Base-by-base conservation (phyloP, 1,284 basidiomycete species). In the Naganishia sp. region DNA sequence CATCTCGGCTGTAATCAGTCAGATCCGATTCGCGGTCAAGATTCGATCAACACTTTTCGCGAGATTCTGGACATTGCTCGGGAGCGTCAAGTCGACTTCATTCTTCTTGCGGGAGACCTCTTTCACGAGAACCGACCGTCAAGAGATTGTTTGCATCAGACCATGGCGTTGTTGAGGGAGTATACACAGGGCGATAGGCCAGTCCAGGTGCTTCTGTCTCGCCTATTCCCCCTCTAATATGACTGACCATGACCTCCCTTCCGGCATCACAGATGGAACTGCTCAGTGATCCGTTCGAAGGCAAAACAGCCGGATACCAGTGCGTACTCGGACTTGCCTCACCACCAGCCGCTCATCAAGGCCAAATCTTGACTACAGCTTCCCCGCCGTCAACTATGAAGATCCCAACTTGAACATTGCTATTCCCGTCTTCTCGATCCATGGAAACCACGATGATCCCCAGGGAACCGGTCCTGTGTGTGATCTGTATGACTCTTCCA, bases 371-470 rank as follows among this genome's bases (percentile, higher is more conserved):
- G 16, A 48, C 33, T 6, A 13, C 73, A 96, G 92, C 31, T 99
- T 98, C 75, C 95, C 96, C 2, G 90, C 92, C 0, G 83, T 99
- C 71, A 99, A 99, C 77, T 99, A 99, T 75, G 94, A 99, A 80
- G 96, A 99, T 75, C 87, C 88, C 0, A 98, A 99, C 76, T 83
- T 98, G 67, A 99, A 99, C 75, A 86, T 99, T 61, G 88, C 87
- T 23, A 92, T 96, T 33, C 96, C 96, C 2, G 90, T 98, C 25
- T 99, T 99, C 80, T 97, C 94, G 0, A 99, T 99, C 53, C 95
- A 99, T 74, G 96, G 95, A 49, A 99, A 99, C 75, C 96, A 99
- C 78, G 96, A 99, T 75, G 95, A 99, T 73, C 95, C 96, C 39
- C 96, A 99, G 80, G 96, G 95, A 25, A 88, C 93, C 13, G 94